Evolutionary conservation across 768 basidiomycete species (phyloP).

Genomic region (Mycena galopus): DNA sequence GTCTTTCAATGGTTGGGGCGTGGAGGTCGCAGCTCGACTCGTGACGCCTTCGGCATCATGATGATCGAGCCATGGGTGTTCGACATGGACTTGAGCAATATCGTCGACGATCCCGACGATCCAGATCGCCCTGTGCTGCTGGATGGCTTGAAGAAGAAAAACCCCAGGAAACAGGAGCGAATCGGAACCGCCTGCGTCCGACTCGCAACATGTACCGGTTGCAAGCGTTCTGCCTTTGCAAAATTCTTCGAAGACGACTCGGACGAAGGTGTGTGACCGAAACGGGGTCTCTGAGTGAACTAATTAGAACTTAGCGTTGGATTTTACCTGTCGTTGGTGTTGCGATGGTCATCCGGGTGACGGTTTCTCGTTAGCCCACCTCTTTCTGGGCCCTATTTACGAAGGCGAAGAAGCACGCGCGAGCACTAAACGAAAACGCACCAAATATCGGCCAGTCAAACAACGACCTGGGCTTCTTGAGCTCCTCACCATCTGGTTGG

Average conservation of each 20-base stretch:
- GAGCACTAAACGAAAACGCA: neutral
- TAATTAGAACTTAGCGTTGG: neutral
- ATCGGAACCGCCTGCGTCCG: neutral
- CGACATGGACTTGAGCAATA: no score
- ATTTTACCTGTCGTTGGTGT: neutral
- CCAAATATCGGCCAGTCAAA: conserved; percentile 19
- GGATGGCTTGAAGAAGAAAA: neutral
- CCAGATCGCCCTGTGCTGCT: neutral
- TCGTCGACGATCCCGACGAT: no score
- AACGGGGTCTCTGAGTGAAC: no score
- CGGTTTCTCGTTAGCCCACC: neutral
- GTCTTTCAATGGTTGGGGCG: no score
- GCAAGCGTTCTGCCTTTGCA: neutral
- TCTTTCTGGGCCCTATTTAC: neutral
- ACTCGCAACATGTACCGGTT: neutral
- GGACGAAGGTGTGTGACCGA: neutral
- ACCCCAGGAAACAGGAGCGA: neutral
- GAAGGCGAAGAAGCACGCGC: neutral
- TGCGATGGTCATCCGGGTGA: neutral
- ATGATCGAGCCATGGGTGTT: no score
- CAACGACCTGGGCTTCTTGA: conserved; percentile 31
- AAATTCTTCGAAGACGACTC: neutral
- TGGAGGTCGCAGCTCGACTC: no score
- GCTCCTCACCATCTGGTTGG: conserved; percentile 37
- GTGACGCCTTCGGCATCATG: no score